Conservation (phyloP, 257 asterid species). For the Plantago major region DNA sequence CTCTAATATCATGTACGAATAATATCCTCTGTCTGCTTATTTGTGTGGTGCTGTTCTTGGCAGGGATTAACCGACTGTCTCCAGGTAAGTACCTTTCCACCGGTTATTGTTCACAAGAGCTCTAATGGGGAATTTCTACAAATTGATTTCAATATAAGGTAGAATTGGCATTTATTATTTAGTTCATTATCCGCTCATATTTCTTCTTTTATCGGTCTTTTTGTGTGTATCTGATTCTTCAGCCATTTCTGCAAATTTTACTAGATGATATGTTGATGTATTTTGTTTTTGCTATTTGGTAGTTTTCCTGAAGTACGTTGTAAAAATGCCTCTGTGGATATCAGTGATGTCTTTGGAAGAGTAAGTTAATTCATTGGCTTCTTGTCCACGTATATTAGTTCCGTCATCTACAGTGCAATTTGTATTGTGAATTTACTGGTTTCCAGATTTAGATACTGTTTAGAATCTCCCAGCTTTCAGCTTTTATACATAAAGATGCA, state of each 20-base stretch:
- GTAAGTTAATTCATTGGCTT: constrained; percentile 45
- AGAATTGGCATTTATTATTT: constrained; percentile 15
- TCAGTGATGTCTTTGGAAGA: constrained; percentile 88
- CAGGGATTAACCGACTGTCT: constrained; percentile 79
- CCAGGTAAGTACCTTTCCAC: constrained; percentile 60
- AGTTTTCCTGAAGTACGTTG: constrained; percentile 95
- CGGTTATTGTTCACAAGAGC: constrained; percentile 76
- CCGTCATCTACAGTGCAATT: too few relatives aligned
- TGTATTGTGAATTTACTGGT: too few relatives aligned
- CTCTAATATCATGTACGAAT: neutral
- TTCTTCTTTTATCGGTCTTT: too few relatives aligned
- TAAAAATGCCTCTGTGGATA: constrained; percentile 94
- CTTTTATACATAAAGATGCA: neutral
- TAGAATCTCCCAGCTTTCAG: too few relatives aligned
- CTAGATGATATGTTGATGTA: neutral
- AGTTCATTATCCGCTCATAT: neutral
- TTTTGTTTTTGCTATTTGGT: constrained; percentile 22
- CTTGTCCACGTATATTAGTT: neutral
- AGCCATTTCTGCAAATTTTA: constrained; percentile 3
- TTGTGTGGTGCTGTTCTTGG: constrained; percentile 26
- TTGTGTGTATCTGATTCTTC: neutral
- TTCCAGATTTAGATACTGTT: too few relatives aligned
- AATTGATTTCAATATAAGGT: constrained; percentile 90
- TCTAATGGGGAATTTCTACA: constrained; percentile 82
- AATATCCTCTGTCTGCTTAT: neutral